Percentiles rank a stretch among this genome's conserved stretches.
Evolutionary conservation across 208 protist species (phyloP).

Genomic region (Phytomonas francai): DNA sequence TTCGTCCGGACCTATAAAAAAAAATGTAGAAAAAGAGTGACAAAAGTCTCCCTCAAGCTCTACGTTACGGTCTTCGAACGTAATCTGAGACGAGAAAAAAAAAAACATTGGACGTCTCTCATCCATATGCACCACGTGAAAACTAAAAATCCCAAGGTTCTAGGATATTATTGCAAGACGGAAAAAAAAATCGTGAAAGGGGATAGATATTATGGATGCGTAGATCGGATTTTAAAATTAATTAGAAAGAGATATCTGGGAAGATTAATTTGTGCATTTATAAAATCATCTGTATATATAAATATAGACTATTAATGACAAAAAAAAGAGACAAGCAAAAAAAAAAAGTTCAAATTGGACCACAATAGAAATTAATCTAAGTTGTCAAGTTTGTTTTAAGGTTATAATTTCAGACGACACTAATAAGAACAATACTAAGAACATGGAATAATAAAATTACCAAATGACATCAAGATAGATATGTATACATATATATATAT

Average conservation of each 20-base stretch:
- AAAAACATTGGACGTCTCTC: neutral
- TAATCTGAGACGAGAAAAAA: neutral
- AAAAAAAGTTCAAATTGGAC: constrained; percentile 6
- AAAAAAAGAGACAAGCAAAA: constrained; percentile 17
- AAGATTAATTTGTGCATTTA: neutral
- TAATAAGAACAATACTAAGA: constrained; percentile 20
- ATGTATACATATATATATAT: constrained; percentile 19
- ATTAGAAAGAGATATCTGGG: constrained; percentile 7
- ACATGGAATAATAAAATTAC: constrained; percentile 12
- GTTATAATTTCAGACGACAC: constrained; percentile 4
- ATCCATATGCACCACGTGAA: neutral
- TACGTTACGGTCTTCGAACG: neutral
- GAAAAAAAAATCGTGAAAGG: constrained; percentile 10
- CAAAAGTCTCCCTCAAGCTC: neutral
- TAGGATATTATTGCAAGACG: constrained; percentile 8
- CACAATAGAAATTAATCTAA: constrained; percentile 12
- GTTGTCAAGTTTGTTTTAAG: constrained; percentile 4
- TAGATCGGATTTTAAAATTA: constrained; percentile 13
- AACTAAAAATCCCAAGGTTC: neutral
- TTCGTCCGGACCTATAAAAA: neutral
- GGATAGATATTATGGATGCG: constrained; percentile 7
- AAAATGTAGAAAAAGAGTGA: neutral
- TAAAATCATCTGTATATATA: neutral
- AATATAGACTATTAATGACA: neutral
- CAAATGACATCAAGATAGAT: constrained; percentile 16